Evolutionary conservation across 129 eudicot species (phyloP).

Genomic region (Pulicaria dysenterica): DNA sequence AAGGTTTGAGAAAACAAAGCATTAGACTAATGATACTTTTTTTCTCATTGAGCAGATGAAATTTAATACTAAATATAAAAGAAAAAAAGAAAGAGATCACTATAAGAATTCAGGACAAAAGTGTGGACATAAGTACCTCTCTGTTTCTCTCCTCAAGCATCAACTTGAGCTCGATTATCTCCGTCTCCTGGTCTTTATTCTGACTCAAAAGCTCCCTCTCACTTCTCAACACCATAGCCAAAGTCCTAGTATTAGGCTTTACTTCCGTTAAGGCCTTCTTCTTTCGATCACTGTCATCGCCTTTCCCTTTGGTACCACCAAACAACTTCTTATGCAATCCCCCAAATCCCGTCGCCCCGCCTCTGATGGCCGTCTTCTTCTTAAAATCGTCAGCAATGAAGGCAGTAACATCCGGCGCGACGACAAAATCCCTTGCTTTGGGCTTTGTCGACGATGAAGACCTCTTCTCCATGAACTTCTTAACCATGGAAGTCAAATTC

Average conservation of each 20-base stretch:
- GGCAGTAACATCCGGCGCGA: conserved; percentile 44
- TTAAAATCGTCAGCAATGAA: conserved; percentile 63
- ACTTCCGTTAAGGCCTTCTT: conserved; percentile 73
- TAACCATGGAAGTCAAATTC: conserved; percentile 67
- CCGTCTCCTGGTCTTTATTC: conserved; percentile 69
- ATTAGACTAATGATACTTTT: no score
- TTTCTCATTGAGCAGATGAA: background rate
- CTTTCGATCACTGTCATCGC: conserved; percentile 31
- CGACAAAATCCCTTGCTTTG: conserved; percentile 30
- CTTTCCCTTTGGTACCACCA: conserved; percentile 43
- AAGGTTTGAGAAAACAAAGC: no score
- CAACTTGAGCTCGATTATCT: conserved; percentile 57
- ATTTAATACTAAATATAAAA: background rate
- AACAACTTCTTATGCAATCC: conserved; percentile 82
- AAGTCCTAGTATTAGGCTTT: conserved; percentile 67
- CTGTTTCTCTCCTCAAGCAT: conserved; percentile 59
- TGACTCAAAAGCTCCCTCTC: conserved; percentile 86
- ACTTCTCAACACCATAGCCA: conserved; percentile 85
- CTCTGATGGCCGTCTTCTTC: conserved; percentile 45
- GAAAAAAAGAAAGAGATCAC: background rate
- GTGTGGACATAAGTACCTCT: conserved; percentile 48
- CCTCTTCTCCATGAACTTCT: conserved; percentile 68
- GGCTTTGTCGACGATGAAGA: conserved; percentile 28
- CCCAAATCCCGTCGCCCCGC: conserved; percentile 29
- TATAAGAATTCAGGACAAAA: background rate